Evolutionary conservation across 305 asterid species (phyloP).

Genomic region (Solanum hybrid): DNA sequence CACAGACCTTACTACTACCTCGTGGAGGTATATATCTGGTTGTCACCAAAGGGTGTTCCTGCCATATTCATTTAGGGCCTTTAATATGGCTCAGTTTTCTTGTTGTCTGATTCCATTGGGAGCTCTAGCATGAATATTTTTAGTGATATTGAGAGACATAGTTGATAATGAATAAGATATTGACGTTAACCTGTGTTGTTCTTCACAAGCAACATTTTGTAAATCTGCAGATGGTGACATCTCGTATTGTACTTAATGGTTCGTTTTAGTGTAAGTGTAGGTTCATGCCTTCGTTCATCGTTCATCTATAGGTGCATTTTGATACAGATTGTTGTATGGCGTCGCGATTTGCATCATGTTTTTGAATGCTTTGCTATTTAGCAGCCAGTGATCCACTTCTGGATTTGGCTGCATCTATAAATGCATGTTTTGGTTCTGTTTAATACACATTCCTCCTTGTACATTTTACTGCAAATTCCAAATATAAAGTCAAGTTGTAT

Average conservation of each 20-base stretch:
- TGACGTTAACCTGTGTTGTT: background rate
- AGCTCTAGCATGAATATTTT: slow-evolving; percentile 38
- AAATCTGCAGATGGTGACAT: background rate
- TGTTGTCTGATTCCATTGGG: slow-evolving; percentile 85
- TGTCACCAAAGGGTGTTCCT: slow-evolving; percentile 65
- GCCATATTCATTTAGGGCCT: slow-evolving; percentile 77
- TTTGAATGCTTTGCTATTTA: background rate
- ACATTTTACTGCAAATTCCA: background rate
- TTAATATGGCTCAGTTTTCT: slow-evolving; percentile 84
- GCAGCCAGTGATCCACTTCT: background rate
- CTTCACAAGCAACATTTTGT: background rate
- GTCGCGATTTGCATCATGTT: background rate
- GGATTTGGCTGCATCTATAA: background rate
- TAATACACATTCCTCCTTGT: background rate
- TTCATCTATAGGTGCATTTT: background rate
- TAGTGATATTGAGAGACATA: background rate
- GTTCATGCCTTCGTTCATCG: background rate
- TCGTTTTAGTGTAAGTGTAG: background rate
- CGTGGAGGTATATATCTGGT: slow-evolving; percentile 43
- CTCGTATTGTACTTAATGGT: background rate
- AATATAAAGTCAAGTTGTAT: background rate
- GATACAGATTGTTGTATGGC: background rate
- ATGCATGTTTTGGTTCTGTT: background rate
- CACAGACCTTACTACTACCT: background rate
- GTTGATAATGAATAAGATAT: background rate